Conservation (phyloP, 1,284 basidiomycete species). For the Papiliotrema fonsecae region DNA sequence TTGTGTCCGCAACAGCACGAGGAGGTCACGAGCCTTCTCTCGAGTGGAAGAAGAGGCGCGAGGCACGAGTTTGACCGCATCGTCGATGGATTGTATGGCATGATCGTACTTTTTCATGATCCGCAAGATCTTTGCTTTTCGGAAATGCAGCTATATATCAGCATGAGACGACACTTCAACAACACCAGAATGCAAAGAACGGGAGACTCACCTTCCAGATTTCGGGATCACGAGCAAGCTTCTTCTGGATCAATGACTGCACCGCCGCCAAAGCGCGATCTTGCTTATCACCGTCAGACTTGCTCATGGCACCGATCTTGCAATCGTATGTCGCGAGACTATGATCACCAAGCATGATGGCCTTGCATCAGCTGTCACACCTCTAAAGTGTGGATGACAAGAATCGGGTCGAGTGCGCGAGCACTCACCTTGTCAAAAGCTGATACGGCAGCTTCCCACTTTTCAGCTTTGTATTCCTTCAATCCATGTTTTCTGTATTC, state of each 20-base stretch:
- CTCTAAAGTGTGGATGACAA: not conserved
- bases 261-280: constrained; percentile 21
- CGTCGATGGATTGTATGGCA: not conserved
- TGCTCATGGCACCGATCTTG: constrained; percentile 25
- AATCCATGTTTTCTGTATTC: constrained; percentile 2
- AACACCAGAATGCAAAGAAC: not conserved
- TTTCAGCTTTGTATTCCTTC: constrained; percentile 5
- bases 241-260: constrained; percentile 17
- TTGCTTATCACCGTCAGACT: constrained; percentile 16
- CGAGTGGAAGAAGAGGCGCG: not conserved
- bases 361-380: constrained; percentile 10
- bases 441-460: constrained; percentile 14
- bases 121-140: constrained; percentile 6
- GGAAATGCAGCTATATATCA: not conserved
- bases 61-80: not conserved
- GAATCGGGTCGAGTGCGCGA: not conserved
- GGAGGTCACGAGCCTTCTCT: not conserved
- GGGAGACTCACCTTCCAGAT: too few species aligned
- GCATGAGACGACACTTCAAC: not conserved
- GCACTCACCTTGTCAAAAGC: constrained; percentile 21
- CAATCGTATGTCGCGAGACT: constrained; percentile 19
- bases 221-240: too few species aligned
- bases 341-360: constrained; percentile 23
- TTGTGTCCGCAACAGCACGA: not conserved
- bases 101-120: not conserved